Conservation (phyloP, 768 basidiomycete genomes). For the Floccularia luteovirens region DNA sequence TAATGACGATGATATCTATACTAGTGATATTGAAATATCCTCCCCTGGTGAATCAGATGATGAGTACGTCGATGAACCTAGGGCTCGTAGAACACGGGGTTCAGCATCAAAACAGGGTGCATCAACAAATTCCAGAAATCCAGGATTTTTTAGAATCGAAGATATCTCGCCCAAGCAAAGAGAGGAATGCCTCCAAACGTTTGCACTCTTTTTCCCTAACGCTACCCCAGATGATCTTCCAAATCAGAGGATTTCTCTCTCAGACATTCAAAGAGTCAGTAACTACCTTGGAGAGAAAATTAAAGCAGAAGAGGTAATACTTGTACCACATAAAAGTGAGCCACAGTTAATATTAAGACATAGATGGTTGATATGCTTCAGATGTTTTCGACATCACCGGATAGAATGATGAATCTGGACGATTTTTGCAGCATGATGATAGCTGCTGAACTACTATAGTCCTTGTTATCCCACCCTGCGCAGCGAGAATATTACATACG, state of each 20-base stretch:
- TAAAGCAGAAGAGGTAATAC: slow-evolving; percentile 61
- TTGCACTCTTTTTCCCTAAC: slow-evolving; percentile 68
- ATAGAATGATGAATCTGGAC: slow-evolving; percentile 56
- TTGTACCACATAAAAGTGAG: background rate
- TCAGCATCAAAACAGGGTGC: too few species aligned
- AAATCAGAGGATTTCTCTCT: slow-evolving; percentile 51
- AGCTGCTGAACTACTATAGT: slow-evolving; percentile 47
- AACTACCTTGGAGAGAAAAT: slow-evolving; percentile 64
- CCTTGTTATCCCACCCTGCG: too few species aligned
- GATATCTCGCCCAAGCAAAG: slow-evolving; percentile 30
- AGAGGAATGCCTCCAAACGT: slow-evolving; percentile 48
- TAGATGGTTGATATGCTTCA: slow-evolving; percentile 78
- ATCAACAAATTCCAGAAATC: slow-evolving; percentile 1
- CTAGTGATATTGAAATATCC: slow-evolving; percentile 12
- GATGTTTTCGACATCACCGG: slow-evolving; percentile 62
- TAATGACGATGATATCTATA: background rate
- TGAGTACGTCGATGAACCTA: slow-evolving; percentile 21
- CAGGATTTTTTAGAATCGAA: slow-evolving; percentile 2
- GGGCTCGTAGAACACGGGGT: slow-evolving; percentile 7
- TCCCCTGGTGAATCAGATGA: slow-evolving; percentile 21
- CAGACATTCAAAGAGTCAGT: slow-evolving; percentile 56
- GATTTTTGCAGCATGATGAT: slow-evolving; percentile 79
- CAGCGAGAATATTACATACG: too few species aligned
- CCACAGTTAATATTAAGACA: slow-evolving; percentile 1
- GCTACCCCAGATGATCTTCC: slow-evolving; percentile 36